Percentiles rank a stretch among this genome's conserved stretches.
Evolutionary conservation across 208 protist genomes (phyloP).

Genomic region (Leptomonas pyrrhocoris): DNA sequence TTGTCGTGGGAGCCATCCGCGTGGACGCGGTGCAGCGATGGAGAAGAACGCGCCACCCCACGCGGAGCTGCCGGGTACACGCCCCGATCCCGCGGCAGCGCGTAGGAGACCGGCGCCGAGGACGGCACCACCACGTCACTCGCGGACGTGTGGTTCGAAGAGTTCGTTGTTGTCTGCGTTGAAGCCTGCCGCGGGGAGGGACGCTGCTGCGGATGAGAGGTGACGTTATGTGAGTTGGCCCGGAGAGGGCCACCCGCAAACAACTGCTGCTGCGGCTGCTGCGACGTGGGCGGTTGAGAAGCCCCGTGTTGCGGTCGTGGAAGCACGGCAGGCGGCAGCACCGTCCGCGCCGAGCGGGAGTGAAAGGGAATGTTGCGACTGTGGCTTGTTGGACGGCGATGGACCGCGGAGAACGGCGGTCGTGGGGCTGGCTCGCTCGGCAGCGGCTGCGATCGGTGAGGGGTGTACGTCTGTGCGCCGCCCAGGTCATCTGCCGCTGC

Average conservation of each 20-base stretch:
- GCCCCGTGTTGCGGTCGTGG: constrained; percentile 15
- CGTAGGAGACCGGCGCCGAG: not conserved
- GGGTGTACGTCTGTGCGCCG: too few species aligned
- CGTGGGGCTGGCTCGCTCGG: not conserved
- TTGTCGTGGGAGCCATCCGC: not conserved
- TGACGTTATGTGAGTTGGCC: constrained; percentile 10
- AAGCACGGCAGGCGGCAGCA: constrained; percentile 1
- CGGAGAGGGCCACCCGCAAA: not conserved
- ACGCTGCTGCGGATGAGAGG: not conserved
- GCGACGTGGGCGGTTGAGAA: constrained; percentile 11
- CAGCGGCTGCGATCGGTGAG: not conserved
- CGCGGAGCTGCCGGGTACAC: constrained; percentile 14
- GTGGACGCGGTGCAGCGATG: not conserved
- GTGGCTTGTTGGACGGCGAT: not conserved
- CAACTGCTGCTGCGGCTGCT: not conserved
- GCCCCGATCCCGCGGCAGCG: constrained; percentile 14
- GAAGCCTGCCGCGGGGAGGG: constrained; percentile 4
- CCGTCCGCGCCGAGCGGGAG: not conserved
- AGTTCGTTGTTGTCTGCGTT: constrained; percentile 3
- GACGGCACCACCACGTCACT: not conserved
- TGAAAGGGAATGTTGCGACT: constrained; percentile 23
- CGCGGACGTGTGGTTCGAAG: not conserved
- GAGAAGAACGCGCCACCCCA: constrained; percentile 5
- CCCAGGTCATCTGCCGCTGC: too few species aligned
- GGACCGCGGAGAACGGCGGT: not conserved